A percentile compares a stretch with the other conserved stretches of the same genome.
phyloP scores from a whole-genome alignment of 2,329 filamentous ascomycete species.

The Cordyceps pruinosa region DNA sequence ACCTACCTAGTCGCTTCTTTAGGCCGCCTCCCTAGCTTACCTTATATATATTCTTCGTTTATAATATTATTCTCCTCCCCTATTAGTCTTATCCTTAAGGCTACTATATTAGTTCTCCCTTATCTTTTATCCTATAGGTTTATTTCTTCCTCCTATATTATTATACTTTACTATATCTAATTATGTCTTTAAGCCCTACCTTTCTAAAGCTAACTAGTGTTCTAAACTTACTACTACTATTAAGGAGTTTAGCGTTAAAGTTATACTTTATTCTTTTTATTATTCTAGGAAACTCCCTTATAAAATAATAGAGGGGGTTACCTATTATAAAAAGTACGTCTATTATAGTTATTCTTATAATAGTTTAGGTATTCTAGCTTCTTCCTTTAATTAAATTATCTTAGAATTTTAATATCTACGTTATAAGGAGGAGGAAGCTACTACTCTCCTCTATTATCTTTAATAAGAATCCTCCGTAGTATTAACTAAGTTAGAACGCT shows the following conservation, averaged over 20 bases:
- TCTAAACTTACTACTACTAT: not conserved
- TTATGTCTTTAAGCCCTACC: not conserved
- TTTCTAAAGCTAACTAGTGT: not conserved
- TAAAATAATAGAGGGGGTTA: not conserved
- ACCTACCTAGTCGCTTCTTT: not conserved
- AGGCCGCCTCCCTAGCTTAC: not conserved
- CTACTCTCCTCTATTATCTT: not conserved
- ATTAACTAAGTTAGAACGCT: not conserved
- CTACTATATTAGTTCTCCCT: not conserved
- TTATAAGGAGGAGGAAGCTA: not conserved
- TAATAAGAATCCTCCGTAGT: not conserved
- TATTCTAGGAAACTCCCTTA: not conserved
- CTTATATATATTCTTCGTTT: not conserved
- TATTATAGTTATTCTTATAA: not conserved
- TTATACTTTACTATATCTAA: not conserved
- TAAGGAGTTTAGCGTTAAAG: not conserved
- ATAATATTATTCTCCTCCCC: not conserved
- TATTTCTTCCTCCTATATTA: not conserved
- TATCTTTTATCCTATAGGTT: not conserved
- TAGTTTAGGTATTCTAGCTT: not conserved
- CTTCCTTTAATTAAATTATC: not conserved
- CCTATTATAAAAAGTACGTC: not conserved
- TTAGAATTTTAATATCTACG: not conserved
- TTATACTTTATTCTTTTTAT: not conserved
- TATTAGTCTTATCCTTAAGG: conserved; percentile 1